These are phyloP conservation scores for Populus hybrid DNA, from an alignment of 441 rosid genomes.

Conservation along the genomic window DNA sequence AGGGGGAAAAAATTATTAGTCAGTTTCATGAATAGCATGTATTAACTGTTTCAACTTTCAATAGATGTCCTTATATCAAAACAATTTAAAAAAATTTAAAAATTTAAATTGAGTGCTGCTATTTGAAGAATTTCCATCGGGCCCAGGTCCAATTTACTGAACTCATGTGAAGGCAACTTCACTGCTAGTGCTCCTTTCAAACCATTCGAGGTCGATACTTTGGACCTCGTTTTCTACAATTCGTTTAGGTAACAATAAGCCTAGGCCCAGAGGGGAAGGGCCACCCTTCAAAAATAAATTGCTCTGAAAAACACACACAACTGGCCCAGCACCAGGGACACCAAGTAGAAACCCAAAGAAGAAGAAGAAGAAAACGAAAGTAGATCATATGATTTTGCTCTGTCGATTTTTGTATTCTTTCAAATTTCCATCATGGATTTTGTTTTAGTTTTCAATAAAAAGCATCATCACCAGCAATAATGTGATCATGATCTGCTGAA, in stretches of 20 bases:
- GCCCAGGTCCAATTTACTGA: neutral
- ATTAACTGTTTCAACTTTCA: no score
- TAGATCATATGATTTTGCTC: neutral
- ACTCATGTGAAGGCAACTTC: neutral
- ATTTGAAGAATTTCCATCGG: neutral
- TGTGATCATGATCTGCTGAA: neutral
- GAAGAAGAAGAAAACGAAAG: neutral
- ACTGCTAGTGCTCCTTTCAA: neutral
- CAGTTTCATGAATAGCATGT: no score
- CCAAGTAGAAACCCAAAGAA: neutral
- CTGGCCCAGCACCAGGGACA: neutral
- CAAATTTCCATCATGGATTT: neutral
- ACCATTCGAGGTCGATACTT: neutral
- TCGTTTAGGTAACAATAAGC: neutral
- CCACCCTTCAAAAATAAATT: neutral
- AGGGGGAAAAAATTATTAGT: rapidly evolving
- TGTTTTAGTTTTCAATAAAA: neutral
- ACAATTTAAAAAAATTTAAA: no score
- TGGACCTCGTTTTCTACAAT: neutral
- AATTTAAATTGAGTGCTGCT: no score
- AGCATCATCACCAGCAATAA: neutral
- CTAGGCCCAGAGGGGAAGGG: neutral
- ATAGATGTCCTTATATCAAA: no score
- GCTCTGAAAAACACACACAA: neutral
- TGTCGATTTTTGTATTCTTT: neutral